Percentiles rank a stretch among this genome's conserved stretches.
These are phyloP conservation scores for Amauroascus niger DNA, from an alignment of 2,329 filamentous ascomycete genomes.

Conservation along the genomic window DNA sequence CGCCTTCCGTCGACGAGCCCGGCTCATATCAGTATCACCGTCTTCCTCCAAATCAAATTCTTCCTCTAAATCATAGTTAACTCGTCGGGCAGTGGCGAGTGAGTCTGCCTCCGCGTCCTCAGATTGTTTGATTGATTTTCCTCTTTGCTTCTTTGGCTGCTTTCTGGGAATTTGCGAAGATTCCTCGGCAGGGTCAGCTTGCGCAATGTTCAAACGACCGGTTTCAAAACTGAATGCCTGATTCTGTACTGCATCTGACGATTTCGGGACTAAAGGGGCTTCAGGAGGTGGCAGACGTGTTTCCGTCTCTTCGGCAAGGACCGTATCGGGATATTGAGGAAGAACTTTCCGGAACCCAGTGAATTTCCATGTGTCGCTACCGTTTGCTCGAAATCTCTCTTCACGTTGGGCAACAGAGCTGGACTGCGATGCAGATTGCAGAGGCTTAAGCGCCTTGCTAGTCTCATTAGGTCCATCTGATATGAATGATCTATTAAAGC, in stretches of 20 bases:
- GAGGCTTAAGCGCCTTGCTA: background rate
- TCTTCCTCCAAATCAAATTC: conserved; percentile 19
- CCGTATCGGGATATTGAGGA: background rate
- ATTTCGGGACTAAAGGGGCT: background rate
- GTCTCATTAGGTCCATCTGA: background rate
- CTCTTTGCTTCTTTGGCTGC: background rate
- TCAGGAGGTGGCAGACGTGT: background rate
- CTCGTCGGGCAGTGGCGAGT: background rate
- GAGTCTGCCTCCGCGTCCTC: background rate
- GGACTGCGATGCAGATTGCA: background rate
- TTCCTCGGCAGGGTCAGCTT: background rate
- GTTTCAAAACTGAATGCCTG: background rate
- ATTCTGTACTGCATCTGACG: background rate
- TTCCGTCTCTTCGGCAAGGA: background rate
- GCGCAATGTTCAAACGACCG: background rate
- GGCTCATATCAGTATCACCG: conserved; percentile 8
- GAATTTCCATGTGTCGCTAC: background rate
- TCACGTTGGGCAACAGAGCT: conserved; percentile 4
- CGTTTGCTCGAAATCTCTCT: background rate
- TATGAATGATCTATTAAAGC: background rate
- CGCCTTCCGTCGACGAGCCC: conserved; percentile 3
- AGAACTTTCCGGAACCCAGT: background rate
- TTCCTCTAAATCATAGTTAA: conserved; percentile 24
- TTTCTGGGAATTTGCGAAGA: background rate
- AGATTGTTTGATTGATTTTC: background rate